phyloP scores from a whole-genome alignment of 2,329 filamentous ascomycete species.

The Claviceps citrina region DNA sequence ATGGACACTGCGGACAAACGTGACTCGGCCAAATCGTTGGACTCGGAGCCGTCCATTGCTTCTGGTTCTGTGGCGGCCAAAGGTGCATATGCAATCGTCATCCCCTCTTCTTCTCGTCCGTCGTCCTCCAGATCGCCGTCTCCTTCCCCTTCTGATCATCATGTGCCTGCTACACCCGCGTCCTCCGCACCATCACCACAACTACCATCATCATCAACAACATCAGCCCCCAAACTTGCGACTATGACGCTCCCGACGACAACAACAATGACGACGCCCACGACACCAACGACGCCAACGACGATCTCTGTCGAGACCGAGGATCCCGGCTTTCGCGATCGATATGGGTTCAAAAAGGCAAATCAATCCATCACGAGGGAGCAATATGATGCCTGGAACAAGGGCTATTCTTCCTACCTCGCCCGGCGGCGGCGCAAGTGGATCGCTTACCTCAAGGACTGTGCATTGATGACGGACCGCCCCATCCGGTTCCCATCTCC shows the following conservation, averaged over 20 bases:
- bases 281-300: neutral
- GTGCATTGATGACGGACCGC: conserved; percentile 52
- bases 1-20: conserved; percentile 24
- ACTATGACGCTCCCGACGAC: neutral
- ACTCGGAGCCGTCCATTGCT: conserved; percentile 18
- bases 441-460: conserved; percentile 61
- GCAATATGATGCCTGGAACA: conserved; percentile 72
- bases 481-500: conserved; percentile 68
- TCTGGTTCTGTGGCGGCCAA: conserved; percentile 11
- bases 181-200: conserved; percentile 5
- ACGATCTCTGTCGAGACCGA: conserved; percentile 22
- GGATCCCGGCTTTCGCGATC: conserved; percentile 46
- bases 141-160: neutral
- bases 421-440: conserved; percentile 67
- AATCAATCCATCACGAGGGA: conserved; percentile 62
- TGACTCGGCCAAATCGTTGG: conserved; percentile 36
- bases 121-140: conserved; percentile 2
- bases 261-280: neutral
- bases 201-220: neutral
- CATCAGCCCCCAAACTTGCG: too few species aligned
- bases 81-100: conserved; percentile 1
- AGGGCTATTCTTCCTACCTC: conserved; percentile 58
- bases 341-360: conserved; percentile 84
- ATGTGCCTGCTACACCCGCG: neutral
- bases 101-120: conserved; percentile 5